Conservation (phyloP, 2,329 filamentous ascomycete species). For the Lasiodiplodia sp. region DNA sequence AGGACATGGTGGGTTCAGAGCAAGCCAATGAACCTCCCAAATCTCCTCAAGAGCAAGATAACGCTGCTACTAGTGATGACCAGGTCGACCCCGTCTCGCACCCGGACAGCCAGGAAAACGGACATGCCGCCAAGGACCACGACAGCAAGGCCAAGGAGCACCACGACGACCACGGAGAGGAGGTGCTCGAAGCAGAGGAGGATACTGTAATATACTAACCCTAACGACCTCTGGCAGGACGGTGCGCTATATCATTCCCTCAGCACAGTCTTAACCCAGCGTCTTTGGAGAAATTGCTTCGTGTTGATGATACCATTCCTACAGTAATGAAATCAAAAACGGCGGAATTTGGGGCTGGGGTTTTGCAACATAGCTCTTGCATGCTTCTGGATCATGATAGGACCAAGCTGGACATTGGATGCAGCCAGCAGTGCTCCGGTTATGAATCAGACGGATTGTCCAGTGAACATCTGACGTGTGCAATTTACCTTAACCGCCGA, state of each 20-base stretch:
- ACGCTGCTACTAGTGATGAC: constrained; percentile 14
- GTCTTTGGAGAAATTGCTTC: constrained; percentile 14
- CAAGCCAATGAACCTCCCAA: constrained; percentile 37
- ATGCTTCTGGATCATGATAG: background rate
- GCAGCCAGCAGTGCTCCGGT: background rate
- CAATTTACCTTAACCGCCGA: no score
- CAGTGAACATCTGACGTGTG: background rate
- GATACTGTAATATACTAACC: constrained; percentile 88
- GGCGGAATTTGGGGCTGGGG: background rate
- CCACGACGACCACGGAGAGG: constrained; percentile 71
- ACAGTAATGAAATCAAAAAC: constrained; percentile 7
- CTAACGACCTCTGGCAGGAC: constrained; percentile 10
- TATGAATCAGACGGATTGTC: background rate
- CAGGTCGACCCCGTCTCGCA: constrained; percentile 16
- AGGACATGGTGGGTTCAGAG: constrained; percentile 32
- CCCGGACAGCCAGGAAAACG: constrained; percentile 35
- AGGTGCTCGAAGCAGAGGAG: constrained; percentile 84
- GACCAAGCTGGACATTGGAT: background rate
- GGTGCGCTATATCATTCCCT: background rate
- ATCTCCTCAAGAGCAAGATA: constrained; percentile 30
- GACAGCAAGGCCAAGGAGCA: constrained; percentile 35
- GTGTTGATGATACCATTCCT: constrained; percentile 25
- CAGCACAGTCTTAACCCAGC: background rate
- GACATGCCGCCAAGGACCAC: constrained; percentile 36
- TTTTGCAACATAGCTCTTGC: constrained; percentile 18